Conservation (phyloP, 2,329 filamentous ascomycete genomes). For the Ceratocystiopsis minuta region DNA sequence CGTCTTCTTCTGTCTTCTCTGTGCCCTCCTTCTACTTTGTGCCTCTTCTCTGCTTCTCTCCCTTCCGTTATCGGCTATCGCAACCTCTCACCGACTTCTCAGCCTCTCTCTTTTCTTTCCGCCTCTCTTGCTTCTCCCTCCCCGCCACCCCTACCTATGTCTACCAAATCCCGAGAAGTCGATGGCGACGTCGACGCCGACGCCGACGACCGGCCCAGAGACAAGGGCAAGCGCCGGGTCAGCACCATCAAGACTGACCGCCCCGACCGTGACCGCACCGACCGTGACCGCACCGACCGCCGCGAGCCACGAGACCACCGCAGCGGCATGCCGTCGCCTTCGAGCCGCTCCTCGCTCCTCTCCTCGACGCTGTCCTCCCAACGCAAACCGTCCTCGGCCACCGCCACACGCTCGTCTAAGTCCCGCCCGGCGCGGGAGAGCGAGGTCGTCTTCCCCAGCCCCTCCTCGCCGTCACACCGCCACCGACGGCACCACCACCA, state of each 20-base stretch:
- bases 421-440: slow-evolving; percentile 5
- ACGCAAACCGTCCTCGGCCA: slow-evolving; percentile 3
- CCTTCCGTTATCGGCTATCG: not conserved
- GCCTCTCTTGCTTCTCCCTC: not conserved
- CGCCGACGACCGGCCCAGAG: not conserved
- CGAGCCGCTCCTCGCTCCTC: slow-evolving; percentile 6
- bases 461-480: slow-evolving; percentile 2
- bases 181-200: not conserved
- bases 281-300: not conserved
- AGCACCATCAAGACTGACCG: slow-evolving; percentile 2
- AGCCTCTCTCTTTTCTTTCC: not conserved
- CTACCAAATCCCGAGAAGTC: too few species aligned
- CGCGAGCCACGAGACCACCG: not conserved
- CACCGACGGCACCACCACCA: not conserved
- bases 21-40: not conserved
- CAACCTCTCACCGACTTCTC: too few species aligned
- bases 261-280: not conserved
- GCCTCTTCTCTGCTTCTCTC: too few species aligned
- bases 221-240: slow-evolving; percentile 4
- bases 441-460: slow-evolving; percentile 4
- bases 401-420: slow-evolving; percentile 1
- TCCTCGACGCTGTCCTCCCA: slow-evolving; percentile 1
- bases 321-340: not conserved
- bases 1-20: not conserved
- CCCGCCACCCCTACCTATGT: not conserved